phyloP scores from a whole-genome alignment of 495 filamentous ascomycete genomes.

The Amphirosellinia nigrospora region DNA sequence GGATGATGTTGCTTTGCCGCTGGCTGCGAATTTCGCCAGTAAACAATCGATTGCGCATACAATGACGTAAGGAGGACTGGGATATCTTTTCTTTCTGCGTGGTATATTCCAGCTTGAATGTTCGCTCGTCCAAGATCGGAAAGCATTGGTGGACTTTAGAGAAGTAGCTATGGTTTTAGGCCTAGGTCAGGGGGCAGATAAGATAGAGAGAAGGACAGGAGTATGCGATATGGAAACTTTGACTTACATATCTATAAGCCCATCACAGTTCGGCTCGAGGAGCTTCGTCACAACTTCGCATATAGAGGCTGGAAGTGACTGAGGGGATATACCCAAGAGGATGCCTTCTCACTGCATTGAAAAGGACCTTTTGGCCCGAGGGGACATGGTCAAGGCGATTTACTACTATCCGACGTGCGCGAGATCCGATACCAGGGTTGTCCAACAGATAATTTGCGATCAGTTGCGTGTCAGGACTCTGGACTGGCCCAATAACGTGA shows the following conservation, averaged over 20 bases:
- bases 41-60: background rate
- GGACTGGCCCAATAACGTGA: constrained; percentile 2
- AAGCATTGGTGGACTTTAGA: constrained; percentile 8
- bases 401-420: background rate
- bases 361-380: background rate
- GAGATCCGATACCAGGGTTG: background rate
- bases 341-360: constrained; percentile 3
- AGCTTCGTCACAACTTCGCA: constrained; percentile 7
- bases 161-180: background rate
- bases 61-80: background rate
- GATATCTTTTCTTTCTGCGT: constrained; percentile 7
- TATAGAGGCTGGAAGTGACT: background rate
- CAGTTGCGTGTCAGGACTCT: background rate
- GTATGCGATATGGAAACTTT: background rate
- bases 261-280: background rate
- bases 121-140: background rate
- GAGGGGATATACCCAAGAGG: background rate
- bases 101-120: background rate
- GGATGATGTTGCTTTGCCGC: background rate
- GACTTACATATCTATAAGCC: background rate
- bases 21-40: background rate
- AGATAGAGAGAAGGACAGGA: background rate
- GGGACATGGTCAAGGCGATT: background rate
- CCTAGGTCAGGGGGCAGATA: background rate
- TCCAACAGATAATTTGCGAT: constrained; percentile 6